Evolutionary conservation across 2,329 filamentous ascomycete species (phyloP).

Genomic region (Xenoacremonium recifei): DNA sequence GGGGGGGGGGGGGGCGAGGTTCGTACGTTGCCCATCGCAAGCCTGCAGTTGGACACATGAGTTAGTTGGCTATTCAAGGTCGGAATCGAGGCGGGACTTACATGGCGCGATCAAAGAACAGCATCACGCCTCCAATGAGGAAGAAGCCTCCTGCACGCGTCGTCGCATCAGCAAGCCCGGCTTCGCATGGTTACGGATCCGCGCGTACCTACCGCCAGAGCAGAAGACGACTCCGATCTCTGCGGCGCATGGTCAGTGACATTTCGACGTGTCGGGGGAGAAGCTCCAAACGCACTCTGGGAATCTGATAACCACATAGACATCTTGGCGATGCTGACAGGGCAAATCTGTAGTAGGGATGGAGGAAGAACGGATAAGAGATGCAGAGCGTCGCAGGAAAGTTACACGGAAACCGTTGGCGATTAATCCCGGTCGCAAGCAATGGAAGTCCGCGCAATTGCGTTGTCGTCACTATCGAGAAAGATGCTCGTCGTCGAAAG

Average conservation of each 20-base stretch:
- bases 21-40: constrained; percentile 94
- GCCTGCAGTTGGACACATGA: constrained; percentile 50
- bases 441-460: no score
- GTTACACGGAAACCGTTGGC: no score
- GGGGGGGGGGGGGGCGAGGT: constrained; percentile 9
- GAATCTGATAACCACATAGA: constrained; percentile 96
- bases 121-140: constrained; percentile 86
- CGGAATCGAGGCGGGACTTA: constrained; percentile 42
- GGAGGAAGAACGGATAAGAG: no score
- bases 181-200: constrained; percentile 13
- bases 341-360: neutral
- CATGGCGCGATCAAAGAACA: constrained; percentile 98
- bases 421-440: no score
- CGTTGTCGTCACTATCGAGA: no score
- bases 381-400: no score
- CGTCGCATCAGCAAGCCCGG: constrained; percentile 15
- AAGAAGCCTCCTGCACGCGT: constrained; percentile 76
- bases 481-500: no score
- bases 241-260: constrained; percentile 43
- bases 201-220: constrained; percentile 77
- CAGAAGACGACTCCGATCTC: constrained; percentile 98
- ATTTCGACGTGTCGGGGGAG: constrained; percentile 6
- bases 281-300: constrained; percentile 68
- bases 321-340: constrained; percentile 33
- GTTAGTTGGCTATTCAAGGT: constrained; percentile 13